These are phyloP conservation scores for Pisolithus sp. DNA, from an alignment of 768 basidiomycete species.

Conservation along the genomic window DNA sequence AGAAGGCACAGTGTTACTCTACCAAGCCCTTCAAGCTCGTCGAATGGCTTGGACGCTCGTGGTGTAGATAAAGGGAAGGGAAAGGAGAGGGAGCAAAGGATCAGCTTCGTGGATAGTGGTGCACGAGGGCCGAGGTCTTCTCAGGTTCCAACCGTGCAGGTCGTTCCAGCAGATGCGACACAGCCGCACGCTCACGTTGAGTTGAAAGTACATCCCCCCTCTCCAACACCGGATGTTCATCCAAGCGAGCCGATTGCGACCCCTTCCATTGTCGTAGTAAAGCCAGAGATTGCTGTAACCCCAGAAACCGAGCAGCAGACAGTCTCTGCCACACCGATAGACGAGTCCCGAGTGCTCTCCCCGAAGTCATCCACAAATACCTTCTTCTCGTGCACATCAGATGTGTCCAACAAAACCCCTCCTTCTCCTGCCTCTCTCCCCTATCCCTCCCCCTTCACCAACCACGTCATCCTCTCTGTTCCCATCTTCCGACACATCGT, in stretches of 20 bases:
- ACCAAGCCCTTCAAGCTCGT: background rate
- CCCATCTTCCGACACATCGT: background rate
- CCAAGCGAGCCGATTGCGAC: background rate
- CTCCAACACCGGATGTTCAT: background rate
- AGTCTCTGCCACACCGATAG: slow-evolving; percentile 8
- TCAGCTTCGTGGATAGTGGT: slow-evolving; percentile 9
- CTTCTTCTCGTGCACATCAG: slow-evolving; percentile 16
- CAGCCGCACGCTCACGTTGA: background rate
- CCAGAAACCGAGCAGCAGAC: background rate
- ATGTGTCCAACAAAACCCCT: background rate
- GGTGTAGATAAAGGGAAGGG: slow-evolving; percentile 1
- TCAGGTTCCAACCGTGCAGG: background rate
- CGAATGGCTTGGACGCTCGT: background rate
- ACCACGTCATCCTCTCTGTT: background rate
- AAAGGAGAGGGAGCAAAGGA: slow-evolving; percentile 9
- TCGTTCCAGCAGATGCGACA: background rate
- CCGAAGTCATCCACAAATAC: slow-evolving; percentile 23
- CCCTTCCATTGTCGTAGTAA: background rate
- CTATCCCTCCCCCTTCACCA: background rate
- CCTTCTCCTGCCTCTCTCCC: background rate
- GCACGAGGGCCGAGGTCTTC: background rate
- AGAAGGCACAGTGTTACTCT: slow-evolving; percentile 11
- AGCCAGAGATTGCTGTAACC: background rate
- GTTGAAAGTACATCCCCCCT: background rate
- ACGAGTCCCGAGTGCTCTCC: slow-evolving; percentile 12